These are phyloP conservation scores for Leucosporidium creatinivorum DNA, from an alignment of 768 basidiomycete species.

Conservation along the genomic window DNA sequence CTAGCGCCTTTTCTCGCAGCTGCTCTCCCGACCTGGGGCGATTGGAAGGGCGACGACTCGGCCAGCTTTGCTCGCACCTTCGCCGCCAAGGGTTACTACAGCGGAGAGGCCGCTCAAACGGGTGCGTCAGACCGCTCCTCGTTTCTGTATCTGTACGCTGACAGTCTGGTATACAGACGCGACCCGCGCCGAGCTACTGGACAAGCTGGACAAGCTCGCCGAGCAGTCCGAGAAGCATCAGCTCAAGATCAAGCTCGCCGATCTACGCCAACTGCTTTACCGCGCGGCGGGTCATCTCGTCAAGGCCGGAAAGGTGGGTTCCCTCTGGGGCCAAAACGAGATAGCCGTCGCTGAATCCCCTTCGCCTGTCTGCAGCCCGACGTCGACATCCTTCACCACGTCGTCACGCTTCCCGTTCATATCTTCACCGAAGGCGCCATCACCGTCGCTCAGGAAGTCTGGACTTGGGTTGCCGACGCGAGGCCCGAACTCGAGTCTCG, in stretches of 20 bases:
- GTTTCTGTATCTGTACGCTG: background rate
- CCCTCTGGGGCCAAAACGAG: background rate
- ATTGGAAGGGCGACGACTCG: slow-evolving; percentile 70
- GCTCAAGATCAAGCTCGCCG: slow-evolving; percentile 65
- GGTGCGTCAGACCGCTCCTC: background rate
- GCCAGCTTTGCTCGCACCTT: slow-evolving; percentile 76
- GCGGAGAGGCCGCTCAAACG: slow-evolving; percentile 19
- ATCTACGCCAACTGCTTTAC: slow-evolving; percentile 76
- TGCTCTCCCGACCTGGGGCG: slow-evolving; percentile 42
- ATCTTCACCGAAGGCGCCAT: slow-evolving; percentile 80
- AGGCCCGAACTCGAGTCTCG: slow-evolving; percentile 72
- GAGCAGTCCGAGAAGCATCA: slow-evolving; percentile 59
- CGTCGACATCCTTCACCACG: slow-evolving; percentile 71
- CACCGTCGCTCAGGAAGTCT: slow-evolving; percentile 80
- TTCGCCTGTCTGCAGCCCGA: slow-evolving; percentile 55
- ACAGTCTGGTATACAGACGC: background rate
- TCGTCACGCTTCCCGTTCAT: slow-evolving; percentile 81
- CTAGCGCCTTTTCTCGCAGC: slow-evolving; percentile 42
- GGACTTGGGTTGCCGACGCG: slow-evolving; percentile 92
- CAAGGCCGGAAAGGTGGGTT: slow-evolving; percentile 55
- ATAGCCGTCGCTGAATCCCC: background rate
- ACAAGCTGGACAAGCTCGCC: slow-evolving; percentile 59
- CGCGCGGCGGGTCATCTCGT: slow-evolving; percentile 76
- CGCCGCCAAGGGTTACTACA: slow-evolving; percentile 79
- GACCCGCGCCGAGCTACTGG: slow-evolving; percentile 39